Evolutionary conservation across 169 alveolate species (phyloP).

Genomic region (Cystoisospora suis): DNA sequence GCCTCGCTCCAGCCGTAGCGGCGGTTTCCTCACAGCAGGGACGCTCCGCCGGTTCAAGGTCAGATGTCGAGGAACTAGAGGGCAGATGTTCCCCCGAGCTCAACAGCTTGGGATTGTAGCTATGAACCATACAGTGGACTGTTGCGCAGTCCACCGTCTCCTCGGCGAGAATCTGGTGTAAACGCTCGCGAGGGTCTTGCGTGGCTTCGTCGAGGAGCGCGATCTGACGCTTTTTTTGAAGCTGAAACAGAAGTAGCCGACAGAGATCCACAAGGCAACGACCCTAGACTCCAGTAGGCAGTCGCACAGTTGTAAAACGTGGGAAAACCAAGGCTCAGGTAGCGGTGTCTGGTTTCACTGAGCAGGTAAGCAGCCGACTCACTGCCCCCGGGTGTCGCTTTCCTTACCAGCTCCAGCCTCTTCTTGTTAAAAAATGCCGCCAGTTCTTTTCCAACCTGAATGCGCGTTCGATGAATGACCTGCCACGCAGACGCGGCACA

Average conservation of each 20-base stretch:
- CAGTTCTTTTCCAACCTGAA: not conserved
- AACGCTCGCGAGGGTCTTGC: constrained; percentile 3
- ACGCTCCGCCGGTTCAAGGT: too few species aligned
- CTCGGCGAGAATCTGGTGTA: not conserved
- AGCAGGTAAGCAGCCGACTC: not conserved
- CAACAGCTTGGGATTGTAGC: too few species aligned
- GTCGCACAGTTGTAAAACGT: not conserved
- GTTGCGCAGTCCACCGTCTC: too few species aligned
- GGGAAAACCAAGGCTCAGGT: not conserved
- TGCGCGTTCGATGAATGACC: not conserved
- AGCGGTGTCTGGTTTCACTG: not conserved
- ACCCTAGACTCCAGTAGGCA: not conserved
- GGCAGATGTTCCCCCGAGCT: too few species aligned
- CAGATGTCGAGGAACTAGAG: too few species aligned
- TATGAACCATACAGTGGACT: too few species aligned
- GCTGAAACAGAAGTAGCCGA: not conserved
- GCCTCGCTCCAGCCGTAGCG: too few species aligned
- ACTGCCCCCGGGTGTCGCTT: too few species aligned
- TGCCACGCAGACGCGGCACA: too few species aligned
- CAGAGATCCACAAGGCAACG: not conserved
- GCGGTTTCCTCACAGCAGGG: too few species aligned
- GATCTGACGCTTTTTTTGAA: not conserved
- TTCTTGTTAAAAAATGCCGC: not conserved
- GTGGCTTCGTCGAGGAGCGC: not conserved
- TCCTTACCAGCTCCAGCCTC: constrained; percentile 7